Base-by-base conservation (phyloP, 1,139 yeast genomes). In the Candida glucosophila region DNA sequence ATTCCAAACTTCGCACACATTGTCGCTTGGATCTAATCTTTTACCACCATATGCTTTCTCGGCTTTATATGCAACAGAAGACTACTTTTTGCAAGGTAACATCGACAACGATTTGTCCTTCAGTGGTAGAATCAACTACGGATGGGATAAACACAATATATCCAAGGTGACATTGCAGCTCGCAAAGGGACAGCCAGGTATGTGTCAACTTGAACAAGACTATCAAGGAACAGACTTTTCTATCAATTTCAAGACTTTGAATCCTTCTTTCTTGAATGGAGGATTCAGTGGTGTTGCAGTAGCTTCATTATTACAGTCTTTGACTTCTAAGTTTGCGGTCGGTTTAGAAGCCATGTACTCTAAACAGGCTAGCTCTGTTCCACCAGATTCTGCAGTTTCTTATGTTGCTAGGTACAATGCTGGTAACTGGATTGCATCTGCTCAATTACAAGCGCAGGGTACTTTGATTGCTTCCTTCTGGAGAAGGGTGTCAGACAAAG, bases 131-230 rank as follows among this genome's bases (percentile, higher is more conserved):
- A 58, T 82, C 44, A 88, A 86, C 67, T 83, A 83, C 58, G 88
- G 92, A 34, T 88, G 97, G 96, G 74, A 77, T 52, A 73, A 77
- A 51, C 67, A 67, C 49, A 73, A 77, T 52, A 68, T 82, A 46
- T 73, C 95, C 36, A 88, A 88, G 64, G 73, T 83, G 38, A 85
- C 93, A 44, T 65, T 86, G 49, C 97, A 90, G 65, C 68, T 86
- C 43, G 88, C 93, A 42, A 66, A 77, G 36, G 83, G 81, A 35
- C 97, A 88, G 63, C 95, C 93, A 37, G 67, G 93, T 29, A 85
- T 90, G 95, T 70, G 85, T 37, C 98, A 90, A 65, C 66, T 90
- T 44, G 99, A 92, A 67, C 97, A 90, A 55, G 99, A 90, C 57
- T 79, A 75, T 61, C 90, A 79, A 58, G 96, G 92, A 32, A 59